Conservation (phyloP, 768 basidiomycete species). For the Naganishia onofrii region DNA sequence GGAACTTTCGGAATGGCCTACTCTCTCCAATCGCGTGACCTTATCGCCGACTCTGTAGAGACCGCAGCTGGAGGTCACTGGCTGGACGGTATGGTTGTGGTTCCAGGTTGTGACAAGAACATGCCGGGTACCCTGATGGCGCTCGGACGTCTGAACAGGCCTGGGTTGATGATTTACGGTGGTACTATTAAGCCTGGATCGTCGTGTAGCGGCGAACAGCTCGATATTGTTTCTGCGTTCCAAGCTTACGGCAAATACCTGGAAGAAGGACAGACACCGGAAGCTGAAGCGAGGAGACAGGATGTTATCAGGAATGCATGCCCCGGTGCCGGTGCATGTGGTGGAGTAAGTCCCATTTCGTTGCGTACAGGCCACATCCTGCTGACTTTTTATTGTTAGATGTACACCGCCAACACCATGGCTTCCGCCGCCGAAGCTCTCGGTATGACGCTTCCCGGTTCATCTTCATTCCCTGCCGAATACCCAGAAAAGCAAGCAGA, state of each 20-base stretch:
- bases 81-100: constrained; percentile 94
- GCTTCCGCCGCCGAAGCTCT: constrained; percentile 90
- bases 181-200: constrained; percentile 84
- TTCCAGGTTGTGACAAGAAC: constrained; percentile 99
- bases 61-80: constrained; percentile 94
- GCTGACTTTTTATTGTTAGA: constrained; percentile 56
- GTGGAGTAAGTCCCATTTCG: constrained; percentile 68
- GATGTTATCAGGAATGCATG: constrained; percentile 88
- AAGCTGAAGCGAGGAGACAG: constrained; percentile 79
- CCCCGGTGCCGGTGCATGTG: constrained; percentile 96
- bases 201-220: constrained; percentile 75
- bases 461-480: constrained; percentile 94
- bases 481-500: constrained; percentile 83
- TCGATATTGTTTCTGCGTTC: constrained; percentile 97
- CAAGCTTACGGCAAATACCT: constrained; percentile 95
- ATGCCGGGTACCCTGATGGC: constrained; percentile 99
- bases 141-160: constrained; percentile 89
- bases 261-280: constrained; percentile 76
- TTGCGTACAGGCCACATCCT: constrained; percentile 4
- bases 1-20: constrained; percentile 73
- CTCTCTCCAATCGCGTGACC: constrained; percentile 94
- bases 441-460: constrained; percentile 94
- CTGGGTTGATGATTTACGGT: constrained; percentile 96
- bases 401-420: constrained; percentile 99
- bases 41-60: constrained; percentile 96